A percentile compares a stretch with the other conserved stretches of the same genome.
phyloP scores from a whole-genome alignment of 1,284 basidiomycete genomes.

The Schizophyllum commune region DNA sequence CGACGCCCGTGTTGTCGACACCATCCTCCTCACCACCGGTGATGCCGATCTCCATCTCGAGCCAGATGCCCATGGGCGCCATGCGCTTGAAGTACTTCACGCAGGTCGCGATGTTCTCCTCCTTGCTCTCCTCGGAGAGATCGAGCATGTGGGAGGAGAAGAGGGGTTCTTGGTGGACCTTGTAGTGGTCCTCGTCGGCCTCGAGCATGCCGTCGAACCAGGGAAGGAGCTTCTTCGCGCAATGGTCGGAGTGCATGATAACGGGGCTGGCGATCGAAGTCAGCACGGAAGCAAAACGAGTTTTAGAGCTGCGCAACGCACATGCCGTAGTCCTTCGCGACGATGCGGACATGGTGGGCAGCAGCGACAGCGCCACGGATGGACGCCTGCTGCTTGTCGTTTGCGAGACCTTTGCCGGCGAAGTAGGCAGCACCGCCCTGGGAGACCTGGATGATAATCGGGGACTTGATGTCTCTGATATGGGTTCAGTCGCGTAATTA shows the following conservation, averaged over 20 bases:
- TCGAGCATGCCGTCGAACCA: slow-evolving; percentile 99
- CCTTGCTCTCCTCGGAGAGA: slow-evolving; percentile 96
- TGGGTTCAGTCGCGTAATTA: slow-evolving; percentile 3
- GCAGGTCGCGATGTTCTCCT: slow-evolving; percentile 94
- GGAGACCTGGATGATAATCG: slow-evolving; percentile 97
- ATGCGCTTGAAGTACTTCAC: slow-evolving; percentile 95
- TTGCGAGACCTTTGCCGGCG: slow-evolving; percentile 93
- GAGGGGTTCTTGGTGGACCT: slow-evolving; percentile 83
- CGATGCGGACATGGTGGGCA: slow-evolving; percentile 86
- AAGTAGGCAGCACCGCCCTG: slow-evolving; percentile 97
- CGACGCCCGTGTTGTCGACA: slow-evolving; percentile 93
- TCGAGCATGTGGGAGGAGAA: slow-evolving; percentile 99
- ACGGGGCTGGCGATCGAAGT: slow-evolving; percentile 61
- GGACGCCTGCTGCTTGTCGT: slow-evolving; percentile 96
- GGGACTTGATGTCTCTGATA: slow-evolving; percentile 74
- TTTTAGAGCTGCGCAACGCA: slow-evolving; percentile 32
- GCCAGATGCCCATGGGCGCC: slow-evolving; percentile 91
- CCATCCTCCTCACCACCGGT: slow-evolving; percentile 99
- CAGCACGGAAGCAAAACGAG: not conserved
- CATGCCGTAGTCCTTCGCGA: slow-evolving; percentile 89
- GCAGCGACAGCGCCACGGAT: slow-evolving; percentile 89
- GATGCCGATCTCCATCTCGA: slow-evolving; percentile 99
- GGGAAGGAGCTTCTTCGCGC: slow-evolving; percentile 95
- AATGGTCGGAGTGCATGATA: slow-evolving; percentile 98
- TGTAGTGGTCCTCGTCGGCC: slow-evolving; percentile 93